Evolutionary conservation across 495 filamentous ascomycete species (phyloP).

Genomic region (Baudoinia panamericana): DNA sequence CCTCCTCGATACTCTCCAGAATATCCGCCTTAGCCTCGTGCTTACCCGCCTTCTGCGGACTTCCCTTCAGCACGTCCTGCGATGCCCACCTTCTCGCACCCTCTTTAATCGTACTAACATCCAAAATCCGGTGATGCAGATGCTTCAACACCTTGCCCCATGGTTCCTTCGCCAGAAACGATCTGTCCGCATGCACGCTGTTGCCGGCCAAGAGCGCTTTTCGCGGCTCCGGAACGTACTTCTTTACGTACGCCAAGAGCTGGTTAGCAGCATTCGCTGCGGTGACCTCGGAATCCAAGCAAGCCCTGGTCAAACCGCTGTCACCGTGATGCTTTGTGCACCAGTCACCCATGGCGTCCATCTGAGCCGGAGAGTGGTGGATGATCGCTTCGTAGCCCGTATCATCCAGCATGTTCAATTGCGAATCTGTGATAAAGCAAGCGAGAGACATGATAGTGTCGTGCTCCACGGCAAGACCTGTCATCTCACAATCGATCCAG

Average conservation of each 20-base stretch:
- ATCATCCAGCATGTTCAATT: slow-evolving; percentile 63
- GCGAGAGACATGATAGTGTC: slow-evolving; percentile 87
- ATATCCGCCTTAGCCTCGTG: slow-evolving; percentile 86
- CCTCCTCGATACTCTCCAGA: slow-evolving; percentile 86
- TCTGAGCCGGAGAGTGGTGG: slow-evolving; percentile 53
- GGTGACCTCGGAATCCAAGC: slow-evolving; percentile 58
- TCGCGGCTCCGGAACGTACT: slow-evolving; percentile 48
- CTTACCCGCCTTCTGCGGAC: slow-evolving; percentile 57
- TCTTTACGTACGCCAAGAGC: slow-evolving; percentile 65
- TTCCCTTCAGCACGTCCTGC: slow-evolving; percentile 40
- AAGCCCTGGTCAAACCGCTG: slow-evolving; percentile 68
- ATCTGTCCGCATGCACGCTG: slow-evolving; percentile 77
- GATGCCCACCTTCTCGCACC: slow-evolving; percentile 70
- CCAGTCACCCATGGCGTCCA: slow-evolving; percentile 68
- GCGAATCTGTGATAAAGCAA: slow-evolving; percentile 76
- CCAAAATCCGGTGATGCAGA: slow-evolving; percentile 79
- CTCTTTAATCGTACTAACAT: slow-evolving; percentile 86
- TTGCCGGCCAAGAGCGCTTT: slow-evolving; percentile 75
- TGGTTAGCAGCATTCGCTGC: slow-evolving; percentile 56
- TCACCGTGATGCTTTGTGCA: slow-evolving; percentile 51
- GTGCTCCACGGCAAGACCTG: slow-evolving; percentile 62
- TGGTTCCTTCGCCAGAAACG: slow-evolving; percentile 62
- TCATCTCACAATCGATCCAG: slow-evolving; percentile 98
- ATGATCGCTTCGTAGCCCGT: slow-evolving; percentile 70
- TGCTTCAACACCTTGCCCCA: slow-evolving; percentile 60